phyloP scores from a whole-genome alignment of 352 stramenopile species.

The Phytophthora colocasiae region DNA sequence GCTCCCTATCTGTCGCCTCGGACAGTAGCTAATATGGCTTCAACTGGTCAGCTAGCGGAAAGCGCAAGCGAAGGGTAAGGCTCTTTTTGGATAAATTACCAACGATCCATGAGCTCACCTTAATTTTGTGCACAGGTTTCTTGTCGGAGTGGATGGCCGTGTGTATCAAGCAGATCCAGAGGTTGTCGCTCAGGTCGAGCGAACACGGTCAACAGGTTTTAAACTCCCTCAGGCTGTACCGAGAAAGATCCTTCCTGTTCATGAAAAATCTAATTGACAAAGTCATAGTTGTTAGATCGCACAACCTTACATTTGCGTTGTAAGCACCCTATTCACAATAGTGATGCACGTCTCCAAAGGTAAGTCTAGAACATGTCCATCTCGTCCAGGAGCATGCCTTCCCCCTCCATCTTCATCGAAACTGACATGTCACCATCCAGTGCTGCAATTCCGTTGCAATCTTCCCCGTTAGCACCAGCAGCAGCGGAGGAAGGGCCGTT shows the following conservation, averaged over 20 bases:
- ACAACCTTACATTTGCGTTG: slow-evolving; percentile 6
- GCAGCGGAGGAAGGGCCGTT: slow-evolving; percentile 35
- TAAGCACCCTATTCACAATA: slow-evolving; percentile 3
- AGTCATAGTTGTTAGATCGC: slow-evolving; percentile 13
- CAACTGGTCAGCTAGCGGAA: slow-evolving; percentile 49
- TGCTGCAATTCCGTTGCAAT: slow-evolving; percentile 81
- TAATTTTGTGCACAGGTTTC: slow-evolving; percentile 45
- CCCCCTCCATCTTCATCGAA: slow-evolving; percentile 85
- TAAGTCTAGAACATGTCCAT: slow-evolving; percentile 84
- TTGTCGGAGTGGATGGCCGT: slow-evolving; percentile 83
- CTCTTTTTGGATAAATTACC: slow-evolving; percentile 8
- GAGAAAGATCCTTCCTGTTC: slow-evolving; percentile 28
- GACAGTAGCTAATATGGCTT: slow-evolving; percentile 27
- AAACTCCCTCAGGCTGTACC: slow-evolving; percentile 59
- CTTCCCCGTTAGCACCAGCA: slow-evolving; percentile 46
- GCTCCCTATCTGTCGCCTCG: slow-evolving; percentile 41
- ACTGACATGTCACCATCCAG: slow-evolving; percentile 76
- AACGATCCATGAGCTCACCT: background rate
- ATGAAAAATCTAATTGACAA: slow-evolving; percentile 30
- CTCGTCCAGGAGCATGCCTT: slow-evolving; percentile 86
- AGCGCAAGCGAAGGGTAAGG: slow-evolving; percentile 75
- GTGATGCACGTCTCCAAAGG: background rate
- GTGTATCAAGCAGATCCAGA: slow-evolving; percentile 84
- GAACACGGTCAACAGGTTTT: slow-evolving; percentile 47
- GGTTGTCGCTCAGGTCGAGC: slow-evolving; percentile 57